phyloP scores from a whole-genome alignment of 2,329 filamentous ascomycete genomes.

The Xylaria sp. region DNA sequence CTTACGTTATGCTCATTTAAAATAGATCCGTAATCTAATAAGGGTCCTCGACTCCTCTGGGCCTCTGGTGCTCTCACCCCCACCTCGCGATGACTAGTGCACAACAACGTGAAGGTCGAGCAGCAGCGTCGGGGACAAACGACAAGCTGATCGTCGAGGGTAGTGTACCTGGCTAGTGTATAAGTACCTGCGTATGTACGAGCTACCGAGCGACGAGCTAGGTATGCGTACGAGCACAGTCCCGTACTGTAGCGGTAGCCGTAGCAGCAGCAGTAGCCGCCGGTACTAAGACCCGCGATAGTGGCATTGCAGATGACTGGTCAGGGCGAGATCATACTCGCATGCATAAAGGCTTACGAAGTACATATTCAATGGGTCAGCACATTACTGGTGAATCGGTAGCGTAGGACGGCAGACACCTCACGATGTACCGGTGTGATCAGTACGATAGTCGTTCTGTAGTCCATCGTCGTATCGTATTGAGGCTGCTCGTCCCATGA shows the following conservation, averaged over 20 bases:
- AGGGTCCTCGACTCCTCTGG: neutral
- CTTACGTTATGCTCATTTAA: neutral
- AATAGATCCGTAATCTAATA: no score
- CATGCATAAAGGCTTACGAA: conserved; percentile 15
- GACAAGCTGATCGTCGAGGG: neutral
- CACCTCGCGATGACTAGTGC: neutral
- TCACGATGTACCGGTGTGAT: no score
- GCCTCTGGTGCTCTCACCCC: neutral
- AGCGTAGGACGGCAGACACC: no score
- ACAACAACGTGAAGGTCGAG: neutral
- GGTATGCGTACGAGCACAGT: neutral
- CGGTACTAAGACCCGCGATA: neutral
- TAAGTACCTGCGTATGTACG: no score
- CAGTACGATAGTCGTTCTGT: no score
- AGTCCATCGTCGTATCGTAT: no score
- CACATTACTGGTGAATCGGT: no score
- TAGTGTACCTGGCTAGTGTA: neutral
- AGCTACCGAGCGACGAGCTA: no score
- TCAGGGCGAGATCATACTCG: conserved; percentile 4
- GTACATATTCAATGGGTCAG: conserved; percentile 1
- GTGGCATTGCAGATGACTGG: conserved; percentile 3
- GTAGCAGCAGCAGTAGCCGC: neutral
- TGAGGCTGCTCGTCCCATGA: no score
- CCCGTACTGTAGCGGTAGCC: neutral
- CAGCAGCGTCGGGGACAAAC: neutral